Base-by-base conservation (phyloP, 768 basidiomycete genomes). In the Daedalea quercina region DNA sequence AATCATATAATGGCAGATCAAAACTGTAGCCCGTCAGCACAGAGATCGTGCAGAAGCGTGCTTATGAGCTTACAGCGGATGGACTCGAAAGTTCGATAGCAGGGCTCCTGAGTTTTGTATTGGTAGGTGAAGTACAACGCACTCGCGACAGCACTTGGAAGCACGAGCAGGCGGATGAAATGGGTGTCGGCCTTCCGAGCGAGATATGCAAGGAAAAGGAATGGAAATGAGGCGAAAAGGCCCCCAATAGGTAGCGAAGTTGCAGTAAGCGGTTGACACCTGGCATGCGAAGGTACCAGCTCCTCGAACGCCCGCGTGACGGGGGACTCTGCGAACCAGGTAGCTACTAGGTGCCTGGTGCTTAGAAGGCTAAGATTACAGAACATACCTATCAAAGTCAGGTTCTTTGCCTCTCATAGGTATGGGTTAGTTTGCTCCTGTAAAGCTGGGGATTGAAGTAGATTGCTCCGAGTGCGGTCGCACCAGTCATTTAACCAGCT, bases 191-290 rank as follows among this genome's bases (percentile, higher is more conserved):
- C 80, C 53, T 85, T 70, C 54, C 88, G 76, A 2, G 82, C 77
- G 13, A 92, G 78, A 65, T 86, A 88, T 42, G 84, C 85, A 69
- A 90, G 73, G 60, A 81, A 76, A 13, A 85, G 60, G 60, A 81
- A 80, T 0, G 86, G 87, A 3, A 80, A 25, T 17, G 37, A 6
- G 7, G 37, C 8, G 15, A 51, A 4, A 6, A 40, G 37, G 37
- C 7, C 15, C 37, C 8, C 37, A 15, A 17, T 6, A 15, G 37
- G 37, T 6, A 40, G 15, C 15, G 37, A 17, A 8, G 7, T 17
- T 6, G 19, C 15, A 40, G 37, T 8, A 15, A 40, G 19, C 7
- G 37, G 37, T 40, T 40, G 4, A 19, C 37, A 15, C 7, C 13
- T 15, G 4, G 7, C 15, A 15, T 3, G 6, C 19, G 37, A 15